Percentiles rank a stretch among this genome's conserved stretches.
Evolutionary conservation across 192 early-diverging fungal genomes (phyloP).

Genomic region (Rhizophlyctis rosea): DNA sequence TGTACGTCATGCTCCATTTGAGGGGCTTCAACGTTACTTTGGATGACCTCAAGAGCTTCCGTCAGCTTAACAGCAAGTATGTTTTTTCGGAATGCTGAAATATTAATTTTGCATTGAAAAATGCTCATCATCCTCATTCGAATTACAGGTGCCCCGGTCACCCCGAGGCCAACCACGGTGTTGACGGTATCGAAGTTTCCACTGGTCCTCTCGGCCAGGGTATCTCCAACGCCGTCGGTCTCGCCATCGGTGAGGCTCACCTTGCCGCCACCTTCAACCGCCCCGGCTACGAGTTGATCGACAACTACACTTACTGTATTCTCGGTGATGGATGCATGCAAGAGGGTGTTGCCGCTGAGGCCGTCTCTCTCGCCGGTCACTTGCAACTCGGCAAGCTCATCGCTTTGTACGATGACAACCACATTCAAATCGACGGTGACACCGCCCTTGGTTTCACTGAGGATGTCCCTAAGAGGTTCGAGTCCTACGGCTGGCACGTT

Average conservation of each 20-base stretch:
- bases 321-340: conserved; percentile 96
- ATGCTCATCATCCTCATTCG: conserved; percentile 3
- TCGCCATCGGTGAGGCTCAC: conserved; percentile 86
- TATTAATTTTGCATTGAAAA: background rate
- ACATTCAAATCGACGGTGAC: conserved; percentile 91
- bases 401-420: conserved; percentile 93
- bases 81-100: conserved; percentile 35
- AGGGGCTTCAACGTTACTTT: conserved; percentile 82
- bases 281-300: conserved; percentile 79
- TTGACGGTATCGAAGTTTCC: conserved; percentile 91
- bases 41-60: conserved; percentile 88
- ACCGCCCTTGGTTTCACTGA: conserved; percentile 79
- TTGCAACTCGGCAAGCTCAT: conserved; percentile 89
- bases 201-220: conserved; percentile 97
- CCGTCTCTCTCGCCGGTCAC: conserved; percentile 82
- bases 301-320: conserved; percentile 82
- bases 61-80: conserved; percentile 76
- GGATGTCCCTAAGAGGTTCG: conserved; percentile 82
- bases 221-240: conserved; percentile 87
- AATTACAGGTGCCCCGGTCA: conserved; percentile 88
- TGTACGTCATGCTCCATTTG: conserved; percentile 88
- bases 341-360: conserved; percentile 93
- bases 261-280: conserved; percentile 88
- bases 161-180: conserved; percentile 80
- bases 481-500: conserved; percentile 94